Evolutionary conservation across 345 rosid genomes (phyloP), one percentile per base, ranked within the genome.

Genomic region (Aquilaria sinensis): DNA sequence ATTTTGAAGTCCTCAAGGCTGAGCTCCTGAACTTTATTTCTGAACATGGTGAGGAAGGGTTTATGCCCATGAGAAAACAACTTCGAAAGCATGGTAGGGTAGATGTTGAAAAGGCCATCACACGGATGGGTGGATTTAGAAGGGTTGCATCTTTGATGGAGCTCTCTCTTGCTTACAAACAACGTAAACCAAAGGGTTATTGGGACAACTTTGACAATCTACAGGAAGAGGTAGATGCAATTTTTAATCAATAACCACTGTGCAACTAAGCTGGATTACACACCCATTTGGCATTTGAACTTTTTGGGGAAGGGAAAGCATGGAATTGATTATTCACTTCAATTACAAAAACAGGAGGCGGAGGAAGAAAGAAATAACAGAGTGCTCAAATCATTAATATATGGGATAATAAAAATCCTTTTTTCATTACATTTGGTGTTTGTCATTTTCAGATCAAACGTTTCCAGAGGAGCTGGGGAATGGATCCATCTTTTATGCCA

Each of bases 61-160:
- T 90, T 77, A 94, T 94, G 99, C 99, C 97, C 0, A 94, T 90
- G 97, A 86, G 99, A 75, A 94, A 94, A 71, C 99, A 94, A 70
- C 97, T 94, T 5, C 90, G 96, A 53, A 51, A 78, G 67, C 95
- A 82, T 57, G 90, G 99, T 53, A 82, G 99, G 75, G 95, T 90
- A 32, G 97, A 94, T 72, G 86, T 90, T 56, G 99, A 94, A 72
- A 94, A 94, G 77, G 95, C 96, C 51, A 88, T 94, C 56, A 82
- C 92, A 33, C 84, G 80, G 55, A 90, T 86, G 96, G 99, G 99
- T 51, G 97, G 97, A 60, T 90, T 94, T 66, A 78, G 96, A 75
- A 86, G 86, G 79, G 80, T 94, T 52, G 96, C 99, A 8, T 67
- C 79, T 1, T 65, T 85, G 67, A 80, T 94, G 89, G 84, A 86